Percentiles rank a stretch among this genome's conserved stretches.
These are phyloP conservation scores for Alternaria infectoria DNA, from an alignment of 2,329 filamentous ascomycete species.

Conservation along the genomic window DNA sequence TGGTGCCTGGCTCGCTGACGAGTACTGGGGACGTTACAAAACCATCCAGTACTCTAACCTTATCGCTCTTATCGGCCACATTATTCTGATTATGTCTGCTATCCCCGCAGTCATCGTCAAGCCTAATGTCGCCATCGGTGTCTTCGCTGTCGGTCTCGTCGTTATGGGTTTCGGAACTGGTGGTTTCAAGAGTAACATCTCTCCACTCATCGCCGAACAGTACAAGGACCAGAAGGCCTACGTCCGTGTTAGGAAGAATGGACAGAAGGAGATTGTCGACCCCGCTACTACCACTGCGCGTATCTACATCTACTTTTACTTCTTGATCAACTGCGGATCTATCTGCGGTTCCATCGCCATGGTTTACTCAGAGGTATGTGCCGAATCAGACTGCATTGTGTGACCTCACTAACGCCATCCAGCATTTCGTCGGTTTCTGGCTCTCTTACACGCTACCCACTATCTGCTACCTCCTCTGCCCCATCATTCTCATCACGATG, in stretches of 20 bases:
- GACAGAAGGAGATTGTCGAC: constrained; percentile 68
- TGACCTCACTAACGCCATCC: neutral
- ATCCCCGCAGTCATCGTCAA: constrained; percentile 59
- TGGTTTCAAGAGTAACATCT: constrained; percentile 72
- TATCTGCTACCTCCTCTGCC: constrained; percentile 64
- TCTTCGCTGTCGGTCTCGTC: constrained; percentile 64
- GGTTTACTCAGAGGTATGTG: constrained; percentile 36
- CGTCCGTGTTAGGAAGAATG: constrained; percentile 37
- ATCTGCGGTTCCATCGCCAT: constrained; percentile 45
- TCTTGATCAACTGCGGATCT: constrained; percentile 48
- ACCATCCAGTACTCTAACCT: constrained; percentile 63
- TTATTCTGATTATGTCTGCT: constrained; percentile 63
- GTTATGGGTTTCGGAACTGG: constrained; percentile 71
- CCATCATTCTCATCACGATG: constrained; percentile 64
- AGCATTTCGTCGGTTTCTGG: constrained; percentile 65
- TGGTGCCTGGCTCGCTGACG: constrained; percentile 65
- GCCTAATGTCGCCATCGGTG: constrained; percentile 57
- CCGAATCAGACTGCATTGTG: neutral
- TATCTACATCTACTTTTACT: constrained; percentile 57
- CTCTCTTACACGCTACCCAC: constrained; percentile 73
- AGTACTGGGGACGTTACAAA: constrained; percentile 66
- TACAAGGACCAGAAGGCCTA: constrained; percentile 40
- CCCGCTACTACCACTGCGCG: constrained; percentile 70
- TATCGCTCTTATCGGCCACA: constrained; percentile 64
- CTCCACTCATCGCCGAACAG: constrained; percentile 66